phyloP scores from a whole-genome alignment of 2,329 filamentous ascomycete genomes.

The Sclerotinia spermophila region DNA sequence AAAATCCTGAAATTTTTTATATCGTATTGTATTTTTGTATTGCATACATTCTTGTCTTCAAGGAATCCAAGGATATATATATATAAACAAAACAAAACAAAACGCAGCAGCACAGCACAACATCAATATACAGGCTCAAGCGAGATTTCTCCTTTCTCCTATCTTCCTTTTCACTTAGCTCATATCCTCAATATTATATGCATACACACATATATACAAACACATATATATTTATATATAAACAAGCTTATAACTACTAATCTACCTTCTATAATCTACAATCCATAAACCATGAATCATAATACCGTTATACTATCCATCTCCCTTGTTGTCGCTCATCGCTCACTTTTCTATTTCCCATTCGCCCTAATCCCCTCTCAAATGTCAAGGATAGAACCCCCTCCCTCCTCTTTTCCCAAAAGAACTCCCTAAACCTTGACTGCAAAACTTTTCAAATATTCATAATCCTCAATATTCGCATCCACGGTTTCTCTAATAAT shows the following conservation, averaged over 20 bases:
- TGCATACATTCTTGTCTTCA: too few species aligned
- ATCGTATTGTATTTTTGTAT: too few species aligned
- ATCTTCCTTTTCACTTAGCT: too few species aligned
- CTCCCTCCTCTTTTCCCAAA: background rate
- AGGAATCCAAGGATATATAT: too few species aligned
- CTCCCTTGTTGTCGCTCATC: too few species aligned
- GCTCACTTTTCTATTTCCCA: background rate
- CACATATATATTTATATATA: background rate
- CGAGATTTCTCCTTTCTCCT: background rate
- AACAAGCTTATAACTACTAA: background rate
- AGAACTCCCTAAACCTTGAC: conserved; percentile 49
- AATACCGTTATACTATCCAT: too few species aligned
- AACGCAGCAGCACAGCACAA: background rate
- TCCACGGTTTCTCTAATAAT: conserved; percentile 68
- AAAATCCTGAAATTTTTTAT: too few species aligned
- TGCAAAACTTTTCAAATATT: conserved; percentile 77
- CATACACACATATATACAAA: background rate
- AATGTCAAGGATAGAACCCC: too few species aligned
- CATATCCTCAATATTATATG: background rate
- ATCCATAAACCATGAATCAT: too few species aligned
- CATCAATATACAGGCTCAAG: background rate
- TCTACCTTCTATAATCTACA: too few species aligned
- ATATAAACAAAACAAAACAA: too few species aligned
- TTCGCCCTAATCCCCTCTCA: background rate
- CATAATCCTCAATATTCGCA: conserved; percentile 69